Conservation (phyloP, 805 yeast species). For the Lachancea sp. region DNA sequence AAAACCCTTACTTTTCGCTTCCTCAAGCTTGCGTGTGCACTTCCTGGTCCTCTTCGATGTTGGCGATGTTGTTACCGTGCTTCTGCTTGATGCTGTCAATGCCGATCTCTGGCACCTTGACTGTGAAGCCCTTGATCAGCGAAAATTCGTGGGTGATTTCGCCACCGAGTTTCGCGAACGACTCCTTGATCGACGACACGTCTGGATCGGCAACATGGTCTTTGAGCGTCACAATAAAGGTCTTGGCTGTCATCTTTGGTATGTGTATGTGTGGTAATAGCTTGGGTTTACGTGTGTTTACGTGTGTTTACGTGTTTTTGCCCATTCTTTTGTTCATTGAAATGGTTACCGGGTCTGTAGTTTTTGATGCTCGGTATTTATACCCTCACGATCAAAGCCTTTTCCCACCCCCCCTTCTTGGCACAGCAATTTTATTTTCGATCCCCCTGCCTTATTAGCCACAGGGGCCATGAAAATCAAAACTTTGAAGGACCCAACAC, state of each 20-base stretch:
- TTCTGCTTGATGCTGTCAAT: conserved; percentile 41
- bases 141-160: conserved; percentile 52
- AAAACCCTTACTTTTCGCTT: too few relatives aligned
- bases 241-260: conserved; percentile 19
- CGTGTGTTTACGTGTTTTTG: neutral
- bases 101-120: conserved; percentile 50
- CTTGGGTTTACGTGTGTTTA: too few relatives aligned
- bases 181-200: conserved; percentile 38
- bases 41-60: conserved; percentile 63
- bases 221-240: conserved; percentile 38
- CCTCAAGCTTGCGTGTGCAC: conserved; percentile 40
- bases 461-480: neutral
- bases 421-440: neutral
- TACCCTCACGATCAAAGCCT: neutral
- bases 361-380: neutral
- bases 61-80: conserved; percentile 42
- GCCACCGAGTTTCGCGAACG: conserved; percentile 50
- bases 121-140: conserved; percentile 60
- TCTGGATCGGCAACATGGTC: conserved; percentile 40
- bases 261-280: too few relatives aligned
- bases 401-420: neutral
- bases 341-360: too few relatives aligned
- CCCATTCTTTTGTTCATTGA: neutral
- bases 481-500: neutral
- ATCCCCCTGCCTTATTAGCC: neutral